Evolutionary conservation across 129 eudicot species (phyloP), one percentile per base, ranked within the genome.

Genomic region (Centella asiatica): DNA sequence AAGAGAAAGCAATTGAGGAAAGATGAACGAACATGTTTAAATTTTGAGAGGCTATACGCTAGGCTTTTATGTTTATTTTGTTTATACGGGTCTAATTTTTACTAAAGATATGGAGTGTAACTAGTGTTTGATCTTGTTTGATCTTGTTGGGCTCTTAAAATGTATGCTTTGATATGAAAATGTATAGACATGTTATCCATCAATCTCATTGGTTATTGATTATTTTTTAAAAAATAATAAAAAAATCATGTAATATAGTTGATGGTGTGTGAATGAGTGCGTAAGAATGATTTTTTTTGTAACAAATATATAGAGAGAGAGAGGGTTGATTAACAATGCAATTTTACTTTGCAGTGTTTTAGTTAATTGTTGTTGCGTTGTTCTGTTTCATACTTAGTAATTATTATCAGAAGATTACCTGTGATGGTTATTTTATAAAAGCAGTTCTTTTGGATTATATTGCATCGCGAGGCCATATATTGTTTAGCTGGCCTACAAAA

Each of bases 1-100:
- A 75, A 55, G 78, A 74, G 56, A 77, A 59, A 44, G 45, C 39
- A 22, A 53, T 19, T 7, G 78, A 74, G 53, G 25, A 34, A 29
- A 13, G 31, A n/a, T 26, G 57, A 34, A 27, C 29, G 36, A 62
- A 44, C 17, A 2, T 19, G 36, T 46, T 57, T 64, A 29, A 34
- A 11, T 64, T 47, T 45, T 31, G 57, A 47, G 39, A 12, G 27
- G 57, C 22, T 47, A 19, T 50, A 29, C n/a, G n/a, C n/a, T n/a
- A n/a, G n/a, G n/a, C n/a, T 29, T 29, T 57, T 32, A 4, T 9
- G n/a, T 14, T 40, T 27, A 2, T 31, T n/a, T 22, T 2, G 18
- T 47, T 64, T 7, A 32, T n/a, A n/a, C n/a, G 40, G 6, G 42
- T 22, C 10, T n/a, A 28, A 17, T 46, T 17, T 57, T 33, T 33